Evolutionary conservation across 352 stramenopile species (phyloP).

Genomic region (Globisporangium echinulatum): DNA sequence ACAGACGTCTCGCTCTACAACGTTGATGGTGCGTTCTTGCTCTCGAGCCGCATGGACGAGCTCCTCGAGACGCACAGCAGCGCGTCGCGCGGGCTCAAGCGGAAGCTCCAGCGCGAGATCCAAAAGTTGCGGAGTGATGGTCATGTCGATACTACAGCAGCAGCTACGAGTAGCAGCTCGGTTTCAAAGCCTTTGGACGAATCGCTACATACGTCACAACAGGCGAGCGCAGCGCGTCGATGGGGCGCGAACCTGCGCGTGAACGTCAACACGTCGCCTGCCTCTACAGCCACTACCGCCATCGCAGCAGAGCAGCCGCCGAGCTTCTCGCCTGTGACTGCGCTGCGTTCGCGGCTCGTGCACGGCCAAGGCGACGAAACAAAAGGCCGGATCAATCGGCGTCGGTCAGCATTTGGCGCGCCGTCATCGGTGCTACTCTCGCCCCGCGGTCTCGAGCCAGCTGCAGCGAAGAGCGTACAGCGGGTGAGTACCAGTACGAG

Average conservation of each 20-base stretch:
- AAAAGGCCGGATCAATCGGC: constrained; percentile 18
- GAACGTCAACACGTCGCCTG: constrained; percentile 31
- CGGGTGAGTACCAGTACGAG: no score
- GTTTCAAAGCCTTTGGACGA: constrained; percentile 1
- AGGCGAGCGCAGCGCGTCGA: constrained; percentile 24
- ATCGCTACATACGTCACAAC: not conserved
- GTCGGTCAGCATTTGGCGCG: constrained; percentile 8
- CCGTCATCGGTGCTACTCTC: not conserved
- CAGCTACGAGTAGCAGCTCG: not conserved
- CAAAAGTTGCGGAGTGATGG: constrained; percentile 52
- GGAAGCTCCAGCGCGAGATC: constrained; percentile 72
- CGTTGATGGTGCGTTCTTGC: constrained; percentile 46
- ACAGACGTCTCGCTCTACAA: constrained; percentile 26
- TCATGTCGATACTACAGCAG: not conserved
- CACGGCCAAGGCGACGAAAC: constrained; percentile 30
- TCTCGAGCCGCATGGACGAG: constrained; percentile 32
- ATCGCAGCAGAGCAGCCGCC: constrained; percentile 1
- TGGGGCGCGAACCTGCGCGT: constrained; percentile 52
- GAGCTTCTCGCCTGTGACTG: constrained; percentile 34
- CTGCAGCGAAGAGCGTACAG: no score
- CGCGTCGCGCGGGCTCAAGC: constrained; percentile 64
- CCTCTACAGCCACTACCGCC: no score
- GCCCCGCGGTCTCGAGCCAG: not conserved
- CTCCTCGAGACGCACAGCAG: constrained; percentile 44
- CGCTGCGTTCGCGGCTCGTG: constrained; percentile 22